These are phyloP conservation scores for Neurospora pannonica DNA, from an alignment of 495 filamentous ascomycete species.

Conservation along the genomic window DNA sequence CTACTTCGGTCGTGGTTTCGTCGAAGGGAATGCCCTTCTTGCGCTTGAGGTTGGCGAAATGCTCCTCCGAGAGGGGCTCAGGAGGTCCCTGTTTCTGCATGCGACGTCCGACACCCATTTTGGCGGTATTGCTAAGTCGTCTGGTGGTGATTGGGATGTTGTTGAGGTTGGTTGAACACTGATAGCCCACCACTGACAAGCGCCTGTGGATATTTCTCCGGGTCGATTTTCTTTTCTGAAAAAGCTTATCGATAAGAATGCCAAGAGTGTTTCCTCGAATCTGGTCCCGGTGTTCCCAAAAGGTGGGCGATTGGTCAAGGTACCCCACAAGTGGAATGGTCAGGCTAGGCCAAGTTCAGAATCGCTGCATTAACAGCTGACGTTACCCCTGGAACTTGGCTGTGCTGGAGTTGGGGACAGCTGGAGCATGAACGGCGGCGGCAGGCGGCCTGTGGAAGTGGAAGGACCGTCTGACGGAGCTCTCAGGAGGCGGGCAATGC, in stretches of 20 bases:
- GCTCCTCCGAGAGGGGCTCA: constrained; percentile 68
- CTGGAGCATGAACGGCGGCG: not conserved
- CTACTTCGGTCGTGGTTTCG: constrained; percentile 31
- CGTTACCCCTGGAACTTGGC: not conserved
- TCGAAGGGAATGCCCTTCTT: constrained; percentile 53
- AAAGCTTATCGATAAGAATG: not conserved
- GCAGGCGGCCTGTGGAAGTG: not conserved
- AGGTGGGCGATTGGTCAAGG: not conserved
- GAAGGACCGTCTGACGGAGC: not conserved
- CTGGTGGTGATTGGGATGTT: not conserved
- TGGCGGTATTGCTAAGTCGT: constrained; percentile 17
- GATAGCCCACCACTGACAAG: not conserved
- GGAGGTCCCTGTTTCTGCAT: constrained; percentile 95
- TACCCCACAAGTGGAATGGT: not conserved
- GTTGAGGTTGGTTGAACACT: not conserved
- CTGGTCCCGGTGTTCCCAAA: not conserved
- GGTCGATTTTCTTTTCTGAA: not conserved
- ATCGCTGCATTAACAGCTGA: not conserved
- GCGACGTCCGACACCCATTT: constrained; percentile 82
- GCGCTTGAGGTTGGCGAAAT: constrained; percentile 63
- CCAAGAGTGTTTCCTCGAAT: not conserved
- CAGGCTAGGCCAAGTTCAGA: not conserved
- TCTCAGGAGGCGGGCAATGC: not conserved
- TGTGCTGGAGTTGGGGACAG: not conserved
- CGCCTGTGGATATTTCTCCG: not conserved